Evolutionary conservation across 495 filamentous ascomycete species (phyloP).

Genomic region (Lasiosphaeria miniovina): DNA sequence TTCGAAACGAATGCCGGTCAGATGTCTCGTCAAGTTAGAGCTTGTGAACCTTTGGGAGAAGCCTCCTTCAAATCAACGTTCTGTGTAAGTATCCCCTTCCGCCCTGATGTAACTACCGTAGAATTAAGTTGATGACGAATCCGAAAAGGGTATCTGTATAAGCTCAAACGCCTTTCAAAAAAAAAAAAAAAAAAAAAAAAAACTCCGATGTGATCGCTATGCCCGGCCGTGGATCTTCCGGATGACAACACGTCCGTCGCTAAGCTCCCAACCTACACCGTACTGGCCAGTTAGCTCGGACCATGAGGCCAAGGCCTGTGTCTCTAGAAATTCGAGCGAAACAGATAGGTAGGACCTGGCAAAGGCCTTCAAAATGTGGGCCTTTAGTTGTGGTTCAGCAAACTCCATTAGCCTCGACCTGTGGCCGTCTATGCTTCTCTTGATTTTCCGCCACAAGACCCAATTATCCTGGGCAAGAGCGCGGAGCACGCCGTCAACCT

Average conservation of each 20-base stretch:
- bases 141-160: background rate
- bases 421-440: constrained; percentile 71
- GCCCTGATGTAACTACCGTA: too few species aligned
- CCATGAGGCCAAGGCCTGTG: constrained; percentile 62
- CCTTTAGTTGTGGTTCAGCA: constrained; percentile 66
- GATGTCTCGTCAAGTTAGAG: too few species aligned
- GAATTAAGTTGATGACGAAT: too few species aligned
- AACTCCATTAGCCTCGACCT: constrained; percentile 74
- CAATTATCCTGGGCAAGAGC: constrained; percentile 81
- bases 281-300: constrained; percentile 59
- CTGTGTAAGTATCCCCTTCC: too few species aligned
- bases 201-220: background rate
- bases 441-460: constrained; percentile 69
- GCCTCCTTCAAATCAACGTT: too few species aligned
- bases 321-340: constrained; percentile 62
- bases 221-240: constrained; percentile 47
- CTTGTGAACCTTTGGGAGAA: too few species aligned
- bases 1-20: too few species aligned
- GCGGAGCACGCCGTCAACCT: constrained; percentile 62
- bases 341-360: constrained; percentile 76
- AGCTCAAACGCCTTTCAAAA: background rate
- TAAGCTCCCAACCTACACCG: constrained; percentile 77
- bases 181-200: constrained; percentile 3
- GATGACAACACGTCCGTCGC: constrained; percentile 64
- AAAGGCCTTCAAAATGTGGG: constrained; percentile 76